Base-by-base conservation (phyloP, 2,329 filamentous ascomycete species). In the Ilyonectria destructans region DNA sequence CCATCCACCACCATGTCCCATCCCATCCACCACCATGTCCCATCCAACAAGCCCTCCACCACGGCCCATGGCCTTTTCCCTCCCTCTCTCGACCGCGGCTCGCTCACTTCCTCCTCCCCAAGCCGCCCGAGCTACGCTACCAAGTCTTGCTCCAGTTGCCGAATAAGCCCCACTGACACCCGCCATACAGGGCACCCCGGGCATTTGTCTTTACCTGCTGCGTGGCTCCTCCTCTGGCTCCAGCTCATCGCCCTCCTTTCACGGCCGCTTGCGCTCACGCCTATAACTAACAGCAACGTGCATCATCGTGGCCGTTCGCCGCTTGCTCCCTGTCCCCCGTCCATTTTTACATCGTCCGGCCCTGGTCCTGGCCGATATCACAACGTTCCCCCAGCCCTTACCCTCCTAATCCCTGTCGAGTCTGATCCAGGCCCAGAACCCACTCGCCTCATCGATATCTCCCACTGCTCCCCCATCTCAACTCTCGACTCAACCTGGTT, bases 261-360 rank as follows among this genome's bases (percentile, higher is more conserved):
- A 72, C 70, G 63, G 68, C 71, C 71, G 66, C 66, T 45, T 58
- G 63, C 29, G 49, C 58, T 57, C 69, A 74, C 71, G 69, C 73
- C 72, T 75, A 68, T 57, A 74, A 71, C 70, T 71, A 67, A 75
- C 69, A 72, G 62, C 70, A 64, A 74, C 69, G 75, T 73, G 64
- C 69, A 68, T 73, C 73, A 69, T 69, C 67, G 64, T 55, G 64
- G 48, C 61, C 64, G 54, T 65, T 71, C 58, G 60, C 63, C 62
- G 68, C 69, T 62, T 48, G 48, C 49, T 60, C 57, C 62, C 69
- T 69, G 66, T 62, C 56, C 62, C 64, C 52, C 33, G 54, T 62
- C 64, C 58, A 54, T 67, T 67, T 67, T 57, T 58, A 29, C 63
- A 65, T 58, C 46, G 56, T 29, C 46, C 58, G 19, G 58, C 64